Conservation (phyloP, 257 asterid genomes). For the Asclepias syriaca region DNA sequence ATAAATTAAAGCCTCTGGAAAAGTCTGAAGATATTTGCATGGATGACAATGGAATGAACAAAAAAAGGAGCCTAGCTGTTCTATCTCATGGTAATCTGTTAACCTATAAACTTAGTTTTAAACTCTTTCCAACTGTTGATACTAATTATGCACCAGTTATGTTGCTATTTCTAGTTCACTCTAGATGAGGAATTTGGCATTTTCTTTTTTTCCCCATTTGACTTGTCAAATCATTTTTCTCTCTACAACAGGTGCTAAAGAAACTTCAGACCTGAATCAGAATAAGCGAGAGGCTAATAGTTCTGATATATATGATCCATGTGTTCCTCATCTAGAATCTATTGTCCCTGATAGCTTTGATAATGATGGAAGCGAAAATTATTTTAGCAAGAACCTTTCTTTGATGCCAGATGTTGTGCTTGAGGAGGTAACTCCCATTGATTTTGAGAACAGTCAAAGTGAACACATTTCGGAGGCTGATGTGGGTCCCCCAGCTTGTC, state of each 20-base stretch:
- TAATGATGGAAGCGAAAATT: conserved; percentile 27
- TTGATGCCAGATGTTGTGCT: conserved; percentile 29
- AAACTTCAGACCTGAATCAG: conserved; percentile 29
- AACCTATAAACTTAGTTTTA: conserved; percentile 14
- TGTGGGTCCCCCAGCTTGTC: conserved; percentile 24
- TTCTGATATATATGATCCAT: conserved; percentile 25
- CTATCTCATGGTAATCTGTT: conserved; percentile 45
- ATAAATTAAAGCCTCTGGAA: conserved; percentile 27
- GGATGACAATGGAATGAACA: conserved; percentile 26
- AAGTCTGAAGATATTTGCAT: conserved; percentile 24
- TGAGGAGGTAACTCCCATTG: conserved; percentile 23
- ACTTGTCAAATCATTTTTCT: conserved; percentile 13
- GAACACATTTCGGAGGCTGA: conserved; percentile 28
- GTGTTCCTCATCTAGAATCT: conserved; percentile 30
- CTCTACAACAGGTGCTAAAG: conserved; percentile 21
- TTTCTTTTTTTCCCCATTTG: conserved; percentile 10
- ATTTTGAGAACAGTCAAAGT: conserved; percentile 18
- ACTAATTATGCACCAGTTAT: neutral
- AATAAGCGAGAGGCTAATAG: conserved; percentile 22
- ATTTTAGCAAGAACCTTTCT: conserved; percentile 26
- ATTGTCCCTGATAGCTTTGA: conserved; percentile 76
- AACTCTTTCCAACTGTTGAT: conserved; percentile 12
- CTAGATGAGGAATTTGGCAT: neutral
- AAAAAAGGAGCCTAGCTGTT: conserved; percentile 10
- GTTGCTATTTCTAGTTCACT: neutral